Evolutionary conservation across 345 rosid species (phyloP), one percentile per base, ranked within the genome.

Genomic region (Citrus unshiu): DNA sequence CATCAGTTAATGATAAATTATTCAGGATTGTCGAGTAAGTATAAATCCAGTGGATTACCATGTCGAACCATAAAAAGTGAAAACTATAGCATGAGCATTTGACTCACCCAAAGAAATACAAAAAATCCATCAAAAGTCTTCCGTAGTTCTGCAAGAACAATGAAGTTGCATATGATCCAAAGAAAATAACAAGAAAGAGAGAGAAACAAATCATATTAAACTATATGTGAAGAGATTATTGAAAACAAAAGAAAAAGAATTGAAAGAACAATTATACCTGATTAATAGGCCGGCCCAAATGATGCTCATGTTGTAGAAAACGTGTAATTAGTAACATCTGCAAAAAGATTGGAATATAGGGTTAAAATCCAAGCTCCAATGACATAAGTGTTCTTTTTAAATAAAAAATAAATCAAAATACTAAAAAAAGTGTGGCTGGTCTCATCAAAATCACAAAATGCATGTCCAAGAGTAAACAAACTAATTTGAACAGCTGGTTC

Each of bases 71-170:
- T 39, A 40, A 57, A 24, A 70, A 49, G 58, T 34, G 67, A 83
- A 77, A 82, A 65, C 21, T 46, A 30, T 63, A 82, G 67, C 75
- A 61, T 27, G 13, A 80, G 54, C 70, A 76, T 77, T 71, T 74
- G 64, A 86, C 98, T 91, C 80, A 95, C 99, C 99, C 99, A 84
- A 90, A 95, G 80, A 95, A 95, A 86, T 95, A 95, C 77, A 95
- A 93, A 90, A 95, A 92, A 89, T 95, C 98, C 99, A 95, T 91
- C 54, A 95, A 89, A 85, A 95, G 95, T 85, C 96, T 82, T 77
- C 99, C 99, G 78, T 87, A 86, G 77, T 92, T 93, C 99, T 95
- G 93, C 90, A 89, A 85, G 74, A 70, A 75, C 27, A 79, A 40
- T 66, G 57, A 69, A 79, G 67, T 58, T 75, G 62, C 46, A 73